phyloP scores from a whole-genome alignment of 108 stramenopile genomes.

The Conticribra weissflogii region DNA sequence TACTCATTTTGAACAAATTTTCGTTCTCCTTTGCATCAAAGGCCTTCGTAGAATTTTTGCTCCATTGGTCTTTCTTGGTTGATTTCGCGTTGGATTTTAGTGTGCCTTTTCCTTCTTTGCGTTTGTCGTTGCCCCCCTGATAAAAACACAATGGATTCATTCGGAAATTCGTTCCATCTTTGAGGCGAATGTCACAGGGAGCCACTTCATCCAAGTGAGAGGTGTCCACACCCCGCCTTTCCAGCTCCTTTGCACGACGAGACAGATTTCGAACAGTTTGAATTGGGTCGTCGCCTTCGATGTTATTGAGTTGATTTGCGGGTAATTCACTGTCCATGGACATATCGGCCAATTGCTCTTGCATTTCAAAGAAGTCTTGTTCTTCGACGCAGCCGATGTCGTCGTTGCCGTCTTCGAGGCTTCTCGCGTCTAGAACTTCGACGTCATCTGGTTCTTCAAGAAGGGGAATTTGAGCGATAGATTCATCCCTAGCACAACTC shows the following conservation, averaged over 20 bases:
- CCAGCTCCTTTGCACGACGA: constrained; percentile 28
- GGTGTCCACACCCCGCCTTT: constrained; percentile 32
- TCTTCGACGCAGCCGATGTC: too few species aligned
- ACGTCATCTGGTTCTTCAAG: too few species aligned
- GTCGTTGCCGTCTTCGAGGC: too few species aligned
- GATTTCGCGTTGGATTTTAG: neutral
- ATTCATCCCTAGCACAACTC: too few species aligned
- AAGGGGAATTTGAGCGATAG: too few species aligned
- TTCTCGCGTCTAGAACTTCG: too few species aligned
- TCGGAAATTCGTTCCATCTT: constrained; percentile 37
- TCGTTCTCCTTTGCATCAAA: neutral
- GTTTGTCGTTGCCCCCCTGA: constrained; percentile 17
- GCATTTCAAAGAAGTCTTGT: too few species aligned
- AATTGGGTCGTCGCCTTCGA: constrained; percentile 29
- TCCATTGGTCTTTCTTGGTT: neutral
- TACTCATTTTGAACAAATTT: constrained; percentile 2
- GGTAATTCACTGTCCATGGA: too few species aligned
- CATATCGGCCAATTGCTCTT: too few species aligned
- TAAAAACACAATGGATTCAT: constrained; percentile 41
- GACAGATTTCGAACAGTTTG: constrained; percentile 46
- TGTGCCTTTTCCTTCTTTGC: neutral
- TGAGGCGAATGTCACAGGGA: constrained; percentile 41
- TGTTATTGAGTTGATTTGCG: neutral
- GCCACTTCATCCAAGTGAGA: constrained; percentile 46
- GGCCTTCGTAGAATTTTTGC: constrained; percentile 6